Conservation (phyloP, 176 grass and related monocot genomes). For the Elymus sibiricus region DNA sequence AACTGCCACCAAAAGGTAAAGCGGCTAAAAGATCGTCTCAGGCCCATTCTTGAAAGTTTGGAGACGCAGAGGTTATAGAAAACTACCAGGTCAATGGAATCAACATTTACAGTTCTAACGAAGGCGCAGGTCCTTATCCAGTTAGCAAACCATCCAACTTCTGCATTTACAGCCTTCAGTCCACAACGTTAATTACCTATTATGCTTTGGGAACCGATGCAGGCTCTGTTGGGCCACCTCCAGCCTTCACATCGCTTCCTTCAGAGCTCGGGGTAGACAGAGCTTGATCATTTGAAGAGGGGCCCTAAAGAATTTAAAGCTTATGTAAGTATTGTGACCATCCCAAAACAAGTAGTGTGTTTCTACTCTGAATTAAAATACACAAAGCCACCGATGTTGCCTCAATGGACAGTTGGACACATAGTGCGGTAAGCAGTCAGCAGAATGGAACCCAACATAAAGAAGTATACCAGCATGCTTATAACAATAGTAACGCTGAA, state of each 20-base stretch:
- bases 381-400: too few species aligned
- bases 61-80: background rate
- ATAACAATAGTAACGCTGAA: too few species aligned
- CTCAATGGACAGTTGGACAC: too few species aligned
- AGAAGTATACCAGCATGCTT: too few species aligned
- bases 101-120: too few species aligned
- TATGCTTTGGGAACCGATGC: slow-evolving; percentile 21
- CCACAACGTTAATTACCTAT: background rate
- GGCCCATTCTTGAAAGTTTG: background rate
- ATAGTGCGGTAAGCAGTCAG: too few species aligned
- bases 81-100: background rate
- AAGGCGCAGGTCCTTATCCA: too few species aligned
- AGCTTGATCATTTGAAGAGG: slow-evolving; percentile 39
- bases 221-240: slow-evolving; percentile 4
- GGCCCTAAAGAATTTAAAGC: slow-evolving; percentile 47
- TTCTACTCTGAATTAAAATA: too few species aligned
- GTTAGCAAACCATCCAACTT: too few species aligned
- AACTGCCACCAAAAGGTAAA: too few species aligned
- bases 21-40: background rate
- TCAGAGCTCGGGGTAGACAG: slow-evolving; percentile 23
- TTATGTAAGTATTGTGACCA: background rate
- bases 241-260: slow-evolving; percentile 30
- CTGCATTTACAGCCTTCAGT: background rate
- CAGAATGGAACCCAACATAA: too few species aligned
- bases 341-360: background rate